Percentiles rank a stretch among this genome's conserved stretches.
Conservation (phyloP, 345 rosid genomes). For the Rhizophora mangle region DNA sequence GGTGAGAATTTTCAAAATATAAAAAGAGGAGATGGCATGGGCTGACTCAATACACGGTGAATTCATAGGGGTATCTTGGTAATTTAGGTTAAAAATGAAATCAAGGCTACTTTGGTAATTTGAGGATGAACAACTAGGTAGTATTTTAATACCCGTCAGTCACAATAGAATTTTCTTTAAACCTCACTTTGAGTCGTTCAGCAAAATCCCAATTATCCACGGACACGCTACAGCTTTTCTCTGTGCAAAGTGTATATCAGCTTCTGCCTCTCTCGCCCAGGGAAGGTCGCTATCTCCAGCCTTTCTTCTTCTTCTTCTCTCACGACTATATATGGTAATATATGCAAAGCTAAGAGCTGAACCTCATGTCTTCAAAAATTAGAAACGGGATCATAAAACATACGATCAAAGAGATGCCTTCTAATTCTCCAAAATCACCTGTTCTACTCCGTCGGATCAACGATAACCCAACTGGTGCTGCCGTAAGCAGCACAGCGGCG, state of each 20-base stretch:
- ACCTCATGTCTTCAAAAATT: background rate
- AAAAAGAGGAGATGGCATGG: too few relatives aligned
- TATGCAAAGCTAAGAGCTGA: background rate
- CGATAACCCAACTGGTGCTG: slow-evolving; percentile 8
- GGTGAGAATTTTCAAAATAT: too few relatives aligned
- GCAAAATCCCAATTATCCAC: background rate
- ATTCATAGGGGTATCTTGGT: too few relatives aligned
- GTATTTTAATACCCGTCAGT: slow-evolving; percentile 6
- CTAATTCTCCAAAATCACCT: slow-evolving; percentile 28
- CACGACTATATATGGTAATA: background rate
- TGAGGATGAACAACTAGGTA: background rate
- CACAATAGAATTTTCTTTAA: background rate
- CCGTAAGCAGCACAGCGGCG: background rate
- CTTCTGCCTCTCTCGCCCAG: background rate
- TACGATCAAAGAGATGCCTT: slow-evolving; percentile 15
- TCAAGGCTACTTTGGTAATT: slow-evolving; percentile 11
- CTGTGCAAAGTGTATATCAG: too few relatives aligned
- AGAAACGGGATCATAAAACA: background rate
- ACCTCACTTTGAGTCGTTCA: background rate
- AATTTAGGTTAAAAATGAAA: too few relatives aligned
- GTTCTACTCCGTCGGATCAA: slow-evolving; percentile 31
- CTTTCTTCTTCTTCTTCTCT: background rate
- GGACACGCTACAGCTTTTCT: background rate
- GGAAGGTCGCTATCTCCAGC: slow-evolving; percentile 3
- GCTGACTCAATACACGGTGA: too few relatives aligned